Base-by-base conservation (phyloP, 345 rosid genomes). In the Litchi chinensis region DNA sequence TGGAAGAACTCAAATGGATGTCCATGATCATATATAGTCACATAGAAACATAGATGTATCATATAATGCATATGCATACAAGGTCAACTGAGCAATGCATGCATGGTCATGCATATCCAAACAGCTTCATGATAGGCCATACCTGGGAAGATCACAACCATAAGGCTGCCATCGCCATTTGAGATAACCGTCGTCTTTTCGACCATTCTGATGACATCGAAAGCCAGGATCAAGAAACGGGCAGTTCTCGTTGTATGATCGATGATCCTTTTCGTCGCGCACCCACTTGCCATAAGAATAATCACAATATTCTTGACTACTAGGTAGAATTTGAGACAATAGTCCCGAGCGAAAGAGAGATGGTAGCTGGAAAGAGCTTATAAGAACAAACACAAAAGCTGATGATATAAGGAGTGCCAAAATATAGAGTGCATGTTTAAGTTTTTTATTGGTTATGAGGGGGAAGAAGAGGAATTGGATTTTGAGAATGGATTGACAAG, bases 111-210 rank as follows among this genome's bases (percentile, higher is more conserved):
- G 69, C 59, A 74, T 62, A 28, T 28, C 16, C 22, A n/a, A 21
- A 32, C 62, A 62, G 19, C 40, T 60, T 39, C 65, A n/a, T 19
- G 24, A 39, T 5, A 59, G 26, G 8, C n/a, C 15, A 24, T 90
- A 95, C 99, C 97, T 85, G 22, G 95, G 93, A 76, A 94, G 86
- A 83, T 89, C 83, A 68, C 99, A 91, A 67, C 90, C 87, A 41
- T 92, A 52, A 5, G 98, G 97, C 77, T 93, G 92, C 97, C 99
- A 96, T 71, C 94, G 87, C 99, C 99, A 94, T 50, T 88, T 87
- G 21, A 78, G 93, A 84, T 83, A 94, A 77, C 82, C 92, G 0
- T 76, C 77, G 54, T 94, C 95, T 24, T 77, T 82, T 79, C 99
- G 89, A 24, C 99, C 98, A 4, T 87, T 87, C 10, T 64, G 66